phyloP scores from a whole-genome alignment of 371 early-diverging fungal genomes.

The Mortierella sp. region DNA sequence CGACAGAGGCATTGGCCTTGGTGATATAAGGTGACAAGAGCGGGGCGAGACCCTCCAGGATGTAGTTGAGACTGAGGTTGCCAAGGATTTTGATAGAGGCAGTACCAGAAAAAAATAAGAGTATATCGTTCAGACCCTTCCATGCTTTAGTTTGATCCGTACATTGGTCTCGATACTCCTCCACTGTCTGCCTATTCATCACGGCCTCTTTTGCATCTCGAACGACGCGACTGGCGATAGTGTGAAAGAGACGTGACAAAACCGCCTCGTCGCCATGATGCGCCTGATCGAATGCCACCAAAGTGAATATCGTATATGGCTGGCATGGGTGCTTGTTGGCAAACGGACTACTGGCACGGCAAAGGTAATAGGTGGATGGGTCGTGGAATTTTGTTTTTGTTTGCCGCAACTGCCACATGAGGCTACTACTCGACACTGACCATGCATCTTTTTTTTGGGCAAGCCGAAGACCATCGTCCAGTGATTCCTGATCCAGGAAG shows the following conservation, averaged over 20 bases:
- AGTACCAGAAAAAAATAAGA: slow-evolving; percentile 6
- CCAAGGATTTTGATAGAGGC: slow-evolving; percentile 14
- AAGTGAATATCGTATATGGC: slow-evolving; percentile 18
- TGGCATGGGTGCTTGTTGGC: slow-evolving; percentile 19
- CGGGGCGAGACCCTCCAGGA: slow-evolving; percentile 17
- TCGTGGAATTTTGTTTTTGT: slow-evolving; percentile 20
- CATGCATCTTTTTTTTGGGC: slow-evolving; percentile 11
- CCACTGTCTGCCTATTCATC: slow-evolving; percentile 11
- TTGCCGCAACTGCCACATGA: slow-evolving; percentile 23
- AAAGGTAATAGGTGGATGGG: slow-evolving; percentile 20
- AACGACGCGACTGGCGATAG: slow-evolving; percentile 15
- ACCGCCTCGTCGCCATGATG: slow-evolving; percentile 12
- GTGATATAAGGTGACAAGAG: slow-evolving; percentile 20
- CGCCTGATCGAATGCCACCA: slow-evolving; percentile 16
- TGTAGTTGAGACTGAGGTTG: slow-evolving; percentile 11
- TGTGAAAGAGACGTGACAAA: slow-evolving; percentile 15
- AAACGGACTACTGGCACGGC: slow-evolving; percentile 22
- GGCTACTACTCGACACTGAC: slow-evolving; percentile 11
- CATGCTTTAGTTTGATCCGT: slow-evolving; percentile 6
- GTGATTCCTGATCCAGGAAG: slow-evolving; percentile 20
- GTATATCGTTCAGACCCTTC: slow-evolving; percentile 12
- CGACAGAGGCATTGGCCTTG: slow-evolving; percentile 22
- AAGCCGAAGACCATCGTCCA: slow-evolving; percentile 13
- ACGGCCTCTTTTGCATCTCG: slow-evolving; percentile 11
- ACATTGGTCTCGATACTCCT: slow-evolving; percentile 12